Evolutionary conservation across 176 grass and related monocot species (phyloP).

Genomic region (Ampelocalamus luodianensis): DNA sequence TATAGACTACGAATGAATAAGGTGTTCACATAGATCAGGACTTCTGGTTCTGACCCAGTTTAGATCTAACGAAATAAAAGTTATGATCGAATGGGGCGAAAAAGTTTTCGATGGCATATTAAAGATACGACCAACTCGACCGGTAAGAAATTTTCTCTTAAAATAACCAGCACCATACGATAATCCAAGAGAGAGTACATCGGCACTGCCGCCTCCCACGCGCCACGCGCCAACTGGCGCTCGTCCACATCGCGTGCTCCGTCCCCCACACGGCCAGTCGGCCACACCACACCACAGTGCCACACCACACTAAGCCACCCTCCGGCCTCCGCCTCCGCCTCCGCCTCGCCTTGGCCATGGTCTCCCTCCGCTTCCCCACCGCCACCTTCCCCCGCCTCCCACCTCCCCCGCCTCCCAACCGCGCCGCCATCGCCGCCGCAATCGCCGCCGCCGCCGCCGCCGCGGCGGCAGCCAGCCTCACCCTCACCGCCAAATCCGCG

Average conservation of each 20-base stretch:
- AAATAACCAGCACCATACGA: no score
- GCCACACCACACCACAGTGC: background rate
- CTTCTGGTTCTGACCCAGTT: no score
- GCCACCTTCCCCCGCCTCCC: conserved; percentile 38
- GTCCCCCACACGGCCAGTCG: background rate
- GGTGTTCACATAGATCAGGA: no score
- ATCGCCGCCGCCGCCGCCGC: conserved; percentile 42
- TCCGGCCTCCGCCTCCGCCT: background rate
- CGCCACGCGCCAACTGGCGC: conserved; percentile 23
- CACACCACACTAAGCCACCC: background rate
- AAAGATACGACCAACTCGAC: no score
- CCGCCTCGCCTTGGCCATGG: conserved; percentile 40
- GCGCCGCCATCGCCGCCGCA: conserved; percentile 44
- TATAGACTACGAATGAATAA: no score
- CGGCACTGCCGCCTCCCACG: no score
- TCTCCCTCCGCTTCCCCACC: conserved; percentile 50
- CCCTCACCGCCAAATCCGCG: conserved; percentile 45
- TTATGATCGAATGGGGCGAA: no score
- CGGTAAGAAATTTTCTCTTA: no score
- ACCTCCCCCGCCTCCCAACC: conserved; percentile 8
- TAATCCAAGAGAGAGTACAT: no score
- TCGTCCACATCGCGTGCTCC: conserved; percentile 43
- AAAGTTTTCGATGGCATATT: no score
- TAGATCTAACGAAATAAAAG: no score
- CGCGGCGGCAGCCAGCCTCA: conserved; percentile 43